phyloP scores from a whole-genome alignment of 2,329 filamentous ascomycete genomes.

The Ophiostoma perfectum region DNA sequence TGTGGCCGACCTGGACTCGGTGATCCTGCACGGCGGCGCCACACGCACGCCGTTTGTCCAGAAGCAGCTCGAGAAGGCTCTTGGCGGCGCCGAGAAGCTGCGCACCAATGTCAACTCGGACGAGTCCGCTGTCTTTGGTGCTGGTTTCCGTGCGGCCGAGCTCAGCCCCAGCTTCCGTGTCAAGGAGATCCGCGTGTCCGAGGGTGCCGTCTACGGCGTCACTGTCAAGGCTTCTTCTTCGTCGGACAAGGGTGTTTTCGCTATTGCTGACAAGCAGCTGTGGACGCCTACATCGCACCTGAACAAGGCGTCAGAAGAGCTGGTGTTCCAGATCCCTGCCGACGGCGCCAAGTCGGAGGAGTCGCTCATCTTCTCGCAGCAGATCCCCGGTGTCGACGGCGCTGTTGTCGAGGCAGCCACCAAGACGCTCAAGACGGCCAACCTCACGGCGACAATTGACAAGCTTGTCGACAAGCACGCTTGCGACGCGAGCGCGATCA shows the following conservation, averaged over 20 bases:
- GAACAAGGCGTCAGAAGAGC: constrained; percentile 71
- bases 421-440: constrained; percentile 67
- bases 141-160: constrained; percentile 86
- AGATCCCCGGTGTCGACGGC: constrained; percentile 47
- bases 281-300: constrained; percentile 73
- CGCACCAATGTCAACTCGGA: constrained; percentile 94
- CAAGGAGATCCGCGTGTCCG: constrained; percentile 87
- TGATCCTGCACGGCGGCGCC: constrained; percentile 89
- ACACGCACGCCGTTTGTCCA: constrained; percentile 93
- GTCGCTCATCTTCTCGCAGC: constrained; percentile 71
- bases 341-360: constrained; percentile 58
- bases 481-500: constrained; percentile 70
- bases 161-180: constrained; percentile 94
- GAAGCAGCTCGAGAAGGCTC: constrained; percentile 71
- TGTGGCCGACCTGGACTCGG: constrained; percentile 71
- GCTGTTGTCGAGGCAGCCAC: constrained; percentile 54
- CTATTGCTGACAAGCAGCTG: constrained; percentile 64
- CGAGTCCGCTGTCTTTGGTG: constrained; percentile 92
- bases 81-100: constrained; percentile 70
- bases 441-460: constrained; percentile 77
- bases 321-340: constrained; percentile 64
- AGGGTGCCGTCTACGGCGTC: constrained; percentile 67
- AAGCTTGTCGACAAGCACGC: constrained; percentile 72
- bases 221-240: constrained; percentile 63
- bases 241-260: constrained; percentile 55